These are phyloP conservation scores for Backusella mclennaniae DNA, from an alignment of 192 early-diverging fungal species.

Conservation along the genomic window DNA sequence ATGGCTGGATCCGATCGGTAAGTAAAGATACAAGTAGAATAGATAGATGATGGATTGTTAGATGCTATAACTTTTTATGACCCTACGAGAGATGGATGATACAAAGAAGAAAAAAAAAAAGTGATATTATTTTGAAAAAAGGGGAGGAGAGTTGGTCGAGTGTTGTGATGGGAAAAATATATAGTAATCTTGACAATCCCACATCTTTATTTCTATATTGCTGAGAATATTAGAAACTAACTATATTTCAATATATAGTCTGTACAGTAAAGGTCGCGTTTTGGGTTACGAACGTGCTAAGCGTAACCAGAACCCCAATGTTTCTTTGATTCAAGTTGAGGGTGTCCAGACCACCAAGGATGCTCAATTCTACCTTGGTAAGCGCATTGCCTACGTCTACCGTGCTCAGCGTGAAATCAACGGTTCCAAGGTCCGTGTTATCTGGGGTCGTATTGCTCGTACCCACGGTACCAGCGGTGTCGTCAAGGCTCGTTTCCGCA, in stretches of 20 bases:
- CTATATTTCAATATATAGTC: conserved; percentile 54
- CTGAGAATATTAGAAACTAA: not conserved
- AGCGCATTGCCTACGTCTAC: conserved; percentile 98
- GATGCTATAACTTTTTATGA: not conserved
- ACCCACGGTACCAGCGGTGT: conserved; percentile 95
- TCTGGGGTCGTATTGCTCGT: conserved; percentile 97
- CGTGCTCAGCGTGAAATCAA: conserved; percentile 82
- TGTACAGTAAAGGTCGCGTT: conserved; percentile 97
- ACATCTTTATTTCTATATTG: not conserved
- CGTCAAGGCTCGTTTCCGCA: conserved; percentile 96
- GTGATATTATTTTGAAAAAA: not conserved
- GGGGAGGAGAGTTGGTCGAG: not conserved
- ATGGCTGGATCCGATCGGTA: conserved; percentile 17
- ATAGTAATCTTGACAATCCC: not conserved
- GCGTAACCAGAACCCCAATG: conserved; percentile 89
- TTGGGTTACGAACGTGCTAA: conserved; percentile 94
- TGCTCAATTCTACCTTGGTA: conserved; percentile 96
- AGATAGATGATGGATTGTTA: conserved; percentile 4
- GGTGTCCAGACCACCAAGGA: conserved; percentile 88
- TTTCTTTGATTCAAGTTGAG: conserved; percentile 92
- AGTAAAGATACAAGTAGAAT: not conserved
- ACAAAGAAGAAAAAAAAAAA: not conserved
- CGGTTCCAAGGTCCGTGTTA: conserved; percentile 93
- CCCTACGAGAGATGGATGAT: not conserved
- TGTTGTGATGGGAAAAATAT: not conserved